Base-by-base conservation (phyloP, 495 filamentous ascomycete genomes). In the Aspergillus heteromorphus region DNA sequence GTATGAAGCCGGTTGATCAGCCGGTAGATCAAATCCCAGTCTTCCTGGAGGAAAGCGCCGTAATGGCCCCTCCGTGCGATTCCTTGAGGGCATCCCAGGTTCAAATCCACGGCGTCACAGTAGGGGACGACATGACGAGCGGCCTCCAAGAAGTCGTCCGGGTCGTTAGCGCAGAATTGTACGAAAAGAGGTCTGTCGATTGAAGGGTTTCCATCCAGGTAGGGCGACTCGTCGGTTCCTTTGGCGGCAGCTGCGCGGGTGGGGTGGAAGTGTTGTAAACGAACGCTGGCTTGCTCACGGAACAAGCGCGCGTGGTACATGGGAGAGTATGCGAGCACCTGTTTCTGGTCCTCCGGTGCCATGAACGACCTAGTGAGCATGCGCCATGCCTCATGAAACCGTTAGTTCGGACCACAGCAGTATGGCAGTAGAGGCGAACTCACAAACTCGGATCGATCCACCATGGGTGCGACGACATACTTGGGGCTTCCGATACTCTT, bases 391-490 rank as follows among this genome's bases (percentile, higher is more conserved):
- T 96, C 41, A n/a, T 18, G 45, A 2, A 49, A 51, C 21, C 6
- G 53, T 75, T 43, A 66, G 66, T 54, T 25, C 18, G 16, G 1
- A 23, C 8, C 31, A 18, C 17, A 17, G 13, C 13, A 10, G 11
- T n/a, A 40, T 30, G 30, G 3, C 1, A 30, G 18, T 43, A 41
- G 23, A 57, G 52, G 51, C 25, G 31, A 75, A 75, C 86, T 56
- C 77, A 96, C 92, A 74, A 96, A 95, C 75, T 98, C 95, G 4
- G 91, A 96, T 65, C 96, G 87, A 59, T 97, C 93, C 18, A 99
- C 93, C 93, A 99, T 99, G 29, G 93, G 93, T 30, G 93, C 93
- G 23, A 99, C 79, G 38, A 97, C 81, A 58, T 87, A 84, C 64
- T 88, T 95, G 0, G 93, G 93, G 52, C 86, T 90, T 11, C 95